These are phyloP conservation scores for Micractinium sp. DNA, from an alignment of 139 green algal species.

Conservation along the genomic window DNA sequence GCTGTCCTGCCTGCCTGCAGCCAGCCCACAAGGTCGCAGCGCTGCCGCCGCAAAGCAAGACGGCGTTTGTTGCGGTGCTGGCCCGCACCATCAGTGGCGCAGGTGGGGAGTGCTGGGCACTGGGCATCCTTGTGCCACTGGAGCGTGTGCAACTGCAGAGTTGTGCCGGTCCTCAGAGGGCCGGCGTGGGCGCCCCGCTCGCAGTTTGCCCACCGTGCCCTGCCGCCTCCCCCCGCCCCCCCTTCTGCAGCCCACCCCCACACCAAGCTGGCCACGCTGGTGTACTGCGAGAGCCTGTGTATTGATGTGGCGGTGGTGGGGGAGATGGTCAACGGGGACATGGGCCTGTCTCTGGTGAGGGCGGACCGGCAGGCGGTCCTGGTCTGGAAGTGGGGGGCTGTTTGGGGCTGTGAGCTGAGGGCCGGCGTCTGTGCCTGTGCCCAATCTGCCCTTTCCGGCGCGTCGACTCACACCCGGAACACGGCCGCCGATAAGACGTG, in stretches of 20 bases:
- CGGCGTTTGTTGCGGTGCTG: conserved; percentile 10
- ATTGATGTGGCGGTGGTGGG: conserved; percentile 79
- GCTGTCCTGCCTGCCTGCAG: not conserved
- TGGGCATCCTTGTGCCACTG: no score
- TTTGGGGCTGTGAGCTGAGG: not conserved
- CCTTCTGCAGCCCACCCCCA: conserved; percentile 3
- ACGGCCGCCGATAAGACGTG: no score
- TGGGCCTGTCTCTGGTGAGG: conserved; percentile 82
- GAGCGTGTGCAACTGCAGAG: not conserved
- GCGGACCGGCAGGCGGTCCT: not conserved
- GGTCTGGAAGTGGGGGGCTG: not conserved
- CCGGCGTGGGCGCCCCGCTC: not conserved
- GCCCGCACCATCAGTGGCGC: conserved; percentile 24
- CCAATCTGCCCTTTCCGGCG: not conserved
- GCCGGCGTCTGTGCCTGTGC: not conserved
- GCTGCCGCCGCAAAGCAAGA: not conserved
- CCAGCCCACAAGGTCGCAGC: conserved; percentile 1
- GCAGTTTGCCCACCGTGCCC: not conserved
- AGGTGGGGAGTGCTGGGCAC: not conserved
- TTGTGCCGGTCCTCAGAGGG: not conserved
- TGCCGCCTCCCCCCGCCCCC: not conserved
- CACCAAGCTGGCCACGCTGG: conserved; percentile 85
- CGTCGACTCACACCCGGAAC: no score
- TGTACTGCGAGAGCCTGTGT: conserved; percentile 92
- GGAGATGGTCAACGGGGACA: conserved; percentile 87